Evolutionary conservation across 768 basidiomycete genomes (phyloP).

Genomic region (Cyathus striatus): DNA sequence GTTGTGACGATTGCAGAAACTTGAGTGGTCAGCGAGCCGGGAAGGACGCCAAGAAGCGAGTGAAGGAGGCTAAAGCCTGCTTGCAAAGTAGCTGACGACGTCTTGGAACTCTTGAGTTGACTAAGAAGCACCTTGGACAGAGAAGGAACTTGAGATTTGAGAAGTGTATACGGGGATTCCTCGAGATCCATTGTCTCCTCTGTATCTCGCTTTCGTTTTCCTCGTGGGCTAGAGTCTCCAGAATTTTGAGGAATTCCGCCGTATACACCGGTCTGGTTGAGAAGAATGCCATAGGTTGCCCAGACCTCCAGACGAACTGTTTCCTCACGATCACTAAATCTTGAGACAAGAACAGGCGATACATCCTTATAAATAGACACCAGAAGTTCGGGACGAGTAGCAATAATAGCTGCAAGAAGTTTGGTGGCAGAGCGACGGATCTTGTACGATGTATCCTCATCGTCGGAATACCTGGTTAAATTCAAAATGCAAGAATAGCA

Average conservation of each 20-base stretch:
- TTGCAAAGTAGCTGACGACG: slow-evolving; percentile 71
- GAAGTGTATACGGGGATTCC: slow-evolving; percentile 66
- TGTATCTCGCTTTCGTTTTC: slow-evolving; percentile 75
- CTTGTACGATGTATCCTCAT: slow-evolving; percentile 98
- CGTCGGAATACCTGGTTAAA: slow-evolving; percentile 82
- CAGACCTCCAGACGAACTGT: slow-evolving; percentile 92
- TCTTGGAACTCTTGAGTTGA: slow-evolving; percentile 82
- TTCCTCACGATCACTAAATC: slow-evolving; percentile 93
- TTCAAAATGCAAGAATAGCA: slow-evolving; percentile 7
- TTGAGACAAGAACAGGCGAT: slow-evolving; percentile 83
- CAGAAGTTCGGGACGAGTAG: slow-evolving; percentile 87
- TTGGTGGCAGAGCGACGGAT: slow-evolving; percentile 93
- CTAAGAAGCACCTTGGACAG: slow-evolving; percentile 79
- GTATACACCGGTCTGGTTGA: slow-evolving; percentile 82
- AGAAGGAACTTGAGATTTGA: slow-evolving; percentile 71
- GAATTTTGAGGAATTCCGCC: slow-evolving; percentile 56
- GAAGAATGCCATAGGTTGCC: slow-evolving; percentile 75
- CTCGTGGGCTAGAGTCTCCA: slow-evolving; percentile 44
- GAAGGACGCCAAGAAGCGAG: slow-evolving; percentile 71
- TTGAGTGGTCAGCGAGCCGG: slow-evolving; percentile 75
- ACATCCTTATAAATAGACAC: slow-evolving; percentile 75
- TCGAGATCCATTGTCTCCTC: slow-evolving; percentile 68
- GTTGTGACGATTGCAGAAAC: slow-evolving; percentile 58
- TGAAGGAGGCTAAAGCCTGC: slow-evolving; percentile 81
- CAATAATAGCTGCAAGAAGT: slow-evolving; percentile 77